phyloP scores from a whole-genome alignment of 306 rosid genomes.

The Geum urbanum region DNA sequence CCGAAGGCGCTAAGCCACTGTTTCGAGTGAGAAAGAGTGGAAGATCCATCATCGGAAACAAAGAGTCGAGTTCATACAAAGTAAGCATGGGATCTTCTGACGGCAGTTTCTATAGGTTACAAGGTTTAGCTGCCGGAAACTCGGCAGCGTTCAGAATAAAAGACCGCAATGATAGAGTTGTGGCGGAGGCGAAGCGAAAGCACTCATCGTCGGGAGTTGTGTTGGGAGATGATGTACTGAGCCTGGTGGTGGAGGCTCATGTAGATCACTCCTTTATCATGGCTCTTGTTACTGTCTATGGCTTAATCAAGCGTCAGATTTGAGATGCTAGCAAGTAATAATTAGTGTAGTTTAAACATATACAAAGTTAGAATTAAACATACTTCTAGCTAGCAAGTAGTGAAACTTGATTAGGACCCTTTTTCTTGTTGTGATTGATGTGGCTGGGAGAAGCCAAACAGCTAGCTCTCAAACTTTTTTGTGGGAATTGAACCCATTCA shows the following conservation, averaged over 20 bases:
- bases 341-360: background rate
- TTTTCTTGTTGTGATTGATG: background rate
- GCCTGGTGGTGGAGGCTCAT: constrained; percentile 30
- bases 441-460: too few relatives aligned
- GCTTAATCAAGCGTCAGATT: constrained; percentile 27
- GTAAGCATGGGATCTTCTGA: constrained; percentile 9
- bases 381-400: constrained; percentile 1
- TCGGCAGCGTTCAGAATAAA: constrained; percentile 22
- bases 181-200: constrained; percentile 31
- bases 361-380: background rate
- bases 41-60: constrained; percentile 3
- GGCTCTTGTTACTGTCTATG: constrained; percentile 43
- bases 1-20: constrained; percentile 17
- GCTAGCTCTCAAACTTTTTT: background rate
- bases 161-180: constrained; percentile 20
- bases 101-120: constrained; percentile 18
- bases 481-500: background rate
- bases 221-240: constrained; percentile 39
- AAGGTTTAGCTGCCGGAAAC: constrained; percentile 26
- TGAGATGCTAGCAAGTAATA: background rate
- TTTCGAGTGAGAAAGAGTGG: constrained; percentile 28
- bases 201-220: constrained; percentile 20
- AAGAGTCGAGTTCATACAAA: background rate
- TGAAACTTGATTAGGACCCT: background rate
- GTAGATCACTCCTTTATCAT: constrained; percentile 36